These are phyloP conservation scores for Penicillium brevicompactum DNA, from an alignment of 2,329 filamentous ascomycete genomes.

Conservation along the genomic window DNA sequence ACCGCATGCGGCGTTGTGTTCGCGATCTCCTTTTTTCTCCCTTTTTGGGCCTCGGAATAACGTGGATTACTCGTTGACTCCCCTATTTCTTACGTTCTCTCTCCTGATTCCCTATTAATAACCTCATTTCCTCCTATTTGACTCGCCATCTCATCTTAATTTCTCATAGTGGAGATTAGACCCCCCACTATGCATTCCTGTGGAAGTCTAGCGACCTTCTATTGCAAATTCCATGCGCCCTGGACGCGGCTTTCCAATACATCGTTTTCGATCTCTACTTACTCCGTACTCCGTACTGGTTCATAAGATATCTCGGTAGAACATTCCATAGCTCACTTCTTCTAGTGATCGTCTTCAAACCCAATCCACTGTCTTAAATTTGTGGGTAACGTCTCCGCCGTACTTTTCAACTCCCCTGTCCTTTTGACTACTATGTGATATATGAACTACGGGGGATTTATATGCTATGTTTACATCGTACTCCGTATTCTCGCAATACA, in stretches of 20 bases:
- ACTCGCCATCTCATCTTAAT: not conserved
- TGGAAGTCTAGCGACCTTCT: not conserved
- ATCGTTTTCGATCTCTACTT: not conserved
- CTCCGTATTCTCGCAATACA: not conserved
- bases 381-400: too few relatives aligned
- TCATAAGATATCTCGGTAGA: not conserved
- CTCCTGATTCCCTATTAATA: not conserved
- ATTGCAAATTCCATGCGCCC: not conserved
- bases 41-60: too few relatives aligned
- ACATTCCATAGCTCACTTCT: too few relatives aligned
- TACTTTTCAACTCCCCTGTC: not conserved
- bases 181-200: not conserved
- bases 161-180: not conserved
- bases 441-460: not conserved
- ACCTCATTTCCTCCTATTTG: constrained; percentile 1
- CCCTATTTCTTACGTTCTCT: too few relatives aligned
- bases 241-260: not conserved
- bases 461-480: too few relatives aligned
- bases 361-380: too few relatives aligned
- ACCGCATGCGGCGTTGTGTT: constrained; percentile 18
- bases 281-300: not conserved
- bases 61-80: too few relatives aligned
- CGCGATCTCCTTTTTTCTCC: not conserved
- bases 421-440: not conserved
- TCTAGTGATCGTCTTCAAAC: too few relatives aligned